These are phyloP conservation scores for Botryococcus braunii DNA, from an alignment of 163 green algal species.

Conservation along the genomic window DNA sequence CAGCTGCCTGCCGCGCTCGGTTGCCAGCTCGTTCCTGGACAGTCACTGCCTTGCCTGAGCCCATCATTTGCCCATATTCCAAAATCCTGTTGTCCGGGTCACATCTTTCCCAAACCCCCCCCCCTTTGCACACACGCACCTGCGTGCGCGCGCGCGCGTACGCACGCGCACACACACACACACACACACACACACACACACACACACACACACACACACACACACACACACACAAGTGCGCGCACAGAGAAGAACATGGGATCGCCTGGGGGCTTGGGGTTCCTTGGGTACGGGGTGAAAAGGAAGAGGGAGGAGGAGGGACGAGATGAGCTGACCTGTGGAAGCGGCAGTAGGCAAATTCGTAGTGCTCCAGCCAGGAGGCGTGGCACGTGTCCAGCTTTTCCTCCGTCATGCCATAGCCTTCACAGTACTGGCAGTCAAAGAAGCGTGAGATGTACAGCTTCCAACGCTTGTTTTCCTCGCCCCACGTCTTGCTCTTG, in stretches of 20 bases:
- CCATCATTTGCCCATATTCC: too few relatives aligned
- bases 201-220: too few relatives aligned
- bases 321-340: neutral
- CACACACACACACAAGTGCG: too few relatives aligned
- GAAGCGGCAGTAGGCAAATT: conserved; percentile 22
- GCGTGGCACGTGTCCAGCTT: neutral
- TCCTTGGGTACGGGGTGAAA: neutral
- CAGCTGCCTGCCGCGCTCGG: neutral
- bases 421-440: conserved; percentile 11
- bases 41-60: too few relatives aligned
- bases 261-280: too few relatives aligned
- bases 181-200: too few relatives aligned
- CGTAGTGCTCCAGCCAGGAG: conserved; percentile 11
- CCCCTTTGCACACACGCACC: too few relatives aligned
- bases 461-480: conserved; percentile 19
- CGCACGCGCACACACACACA: too few relatives aligned
- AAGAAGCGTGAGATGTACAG: conserved; percentile 20
- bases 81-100: too few relatives aligned
- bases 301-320: neutral
- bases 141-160: too few relatives aligned
- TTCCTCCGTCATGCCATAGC: neutral
- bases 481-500: conserved; percentile 10
- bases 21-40: conserved; percentile 9
- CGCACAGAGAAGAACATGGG: too few relatives aligned
- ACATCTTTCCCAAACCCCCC: too few relatives aligned